A percentile compares a stretch with the other conserved stretches of the same genome.
phyloP scores from a whole-genome alignment of 106 monocot genomes.

The Narthecium ossifragum region DNA sequence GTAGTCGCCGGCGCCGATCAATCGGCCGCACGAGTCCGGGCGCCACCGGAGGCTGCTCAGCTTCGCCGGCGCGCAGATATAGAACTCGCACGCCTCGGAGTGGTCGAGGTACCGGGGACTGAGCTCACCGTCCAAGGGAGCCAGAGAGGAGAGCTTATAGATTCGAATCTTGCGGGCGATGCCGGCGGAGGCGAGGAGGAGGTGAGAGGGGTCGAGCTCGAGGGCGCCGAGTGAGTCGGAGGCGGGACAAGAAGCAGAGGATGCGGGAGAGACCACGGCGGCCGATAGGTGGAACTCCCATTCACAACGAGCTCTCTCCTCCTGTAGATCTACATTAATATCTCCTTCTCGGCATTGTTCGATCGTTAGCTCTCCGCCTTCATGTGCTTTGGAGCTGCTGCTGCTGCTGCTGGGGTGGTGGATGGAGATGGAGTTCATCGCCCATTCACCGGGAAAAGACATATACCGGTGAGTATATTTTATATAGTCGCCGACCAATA shows the following conservation, averaged over 20 bases:
- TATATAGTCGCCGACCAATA: too few relatives aligned
- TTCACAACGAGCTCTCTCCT: slow-evolving; percentile 27
- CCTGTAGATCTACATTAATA: not conserved
- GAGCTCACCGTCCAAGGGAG: not conserved
- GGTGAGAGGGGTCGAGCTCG: slow-evolving; percentile 51
- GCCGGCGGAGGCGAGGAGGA: slow-evolving; percentile 78
- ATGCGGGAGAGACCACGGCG: slow-evolving; percentile 24
- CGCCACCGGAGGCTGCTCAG: slow-evolving; percentile 82
- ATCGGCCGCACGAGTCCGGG: slow-evolving; percentile 12
- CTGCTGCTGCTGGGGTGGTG: not conserved
- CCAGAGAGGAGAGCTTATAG: slow-evolving; percentile 22
- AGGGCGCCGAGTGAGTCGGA: slow-evolving; percentile 76
- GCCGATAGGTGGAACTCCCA: slow-evolving; percentile 76
- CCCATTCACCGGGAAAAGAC: slow-evolving; percentile 2
- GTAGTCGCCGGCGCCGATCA: slow-evolving; percentile 66
- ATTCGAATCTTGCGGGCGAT: slow-evolving; percentile 77
- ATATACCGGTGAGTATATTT: too few relatives aligned
- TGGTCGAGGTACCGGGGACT: slow-evolving; percentile 6
- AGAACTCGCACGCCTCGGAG: slow-evolving; percentile 26
- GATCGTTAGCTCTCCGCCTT: not conserved
- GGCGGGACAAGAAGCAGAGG: not conserved
- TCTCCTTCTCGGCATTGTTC: not conserved
- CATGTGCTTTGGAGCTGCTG: not conserved
- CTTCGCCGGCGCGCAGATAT: slow-evolving; percentile 87
- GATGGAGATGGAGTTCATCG: not conserved